Conservation (phyloP, 371 early-diverging fungal species). For the Mortierella polycephala region DNA sequence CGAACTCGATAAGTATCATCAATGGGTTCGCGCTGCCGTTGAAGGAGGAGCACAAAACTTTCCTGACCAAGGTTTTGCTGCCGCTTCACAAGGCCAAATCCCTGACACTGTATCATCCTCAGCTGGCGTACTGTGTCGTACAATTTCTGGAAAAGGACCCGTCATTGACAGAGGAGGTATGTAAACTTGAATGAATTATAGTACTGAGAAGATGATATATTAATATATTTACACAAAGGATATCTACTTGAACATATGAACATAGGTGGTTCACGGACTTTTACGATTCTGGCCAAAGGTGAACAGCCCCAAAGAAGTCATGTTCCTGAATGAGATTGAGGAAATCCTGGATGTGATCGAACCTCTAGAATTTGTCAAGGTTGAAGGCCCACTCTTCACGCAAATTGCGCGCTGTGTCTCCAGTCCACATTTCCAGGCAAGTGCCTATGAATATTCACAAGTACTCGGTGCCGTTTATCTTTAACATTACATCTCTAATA, state of each 20-base stretch:
- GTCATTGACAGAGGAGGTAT: conserved; percentile 81
- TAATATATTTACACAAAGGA: not conserved
- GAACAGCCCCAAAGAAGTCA: conserved; percentile 96
- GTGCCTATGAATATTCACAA: too few species aligned
- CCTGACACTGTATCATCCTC: conserved; percentile 90
- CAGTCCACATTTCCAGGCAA: conserved; percentile 94
- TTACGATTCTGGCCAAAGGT: conserved; percentile 97
- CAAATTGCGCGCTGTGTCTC: conserved; percentile 89
- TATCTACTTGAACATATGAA: not conserved
- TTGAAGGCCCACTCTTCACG: conserved; percentile 88
- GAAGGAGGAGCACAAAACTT: conserved; percentile 97
- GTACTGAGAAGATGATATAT: not conserved
- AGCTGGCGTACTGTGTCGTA: conserved; percentile 95
- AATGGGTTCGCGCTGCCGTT: conserved; percentile 97
- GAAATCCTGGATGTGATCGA: conserved; percentile 93
- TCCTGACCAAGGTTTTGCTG: conserved; percentile 87
- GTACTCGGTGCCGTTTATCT: too few species aligned
- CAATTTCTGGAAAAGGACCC: conserved; percentile 97
- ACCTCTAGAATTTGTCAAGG: conserved; percentile 81
- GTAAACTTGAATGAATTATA: not conserved
- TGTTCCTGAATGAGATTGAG: conserved; percentile 96
- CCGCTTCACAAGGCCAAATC: conserved; percentile 94
- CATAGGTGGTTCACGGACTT: conserved; percentile 80
- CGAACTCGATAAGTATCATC: conserved; percentile 79
- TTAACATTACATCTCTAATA: too few species aligned